A percentile compares a stretch with the other conserved stretches of the same genome.
Evolutionary conservation across 2,329 filamentous ascomycete species (phyloP).

Genomic region (Xylaria digitata): DNA sequence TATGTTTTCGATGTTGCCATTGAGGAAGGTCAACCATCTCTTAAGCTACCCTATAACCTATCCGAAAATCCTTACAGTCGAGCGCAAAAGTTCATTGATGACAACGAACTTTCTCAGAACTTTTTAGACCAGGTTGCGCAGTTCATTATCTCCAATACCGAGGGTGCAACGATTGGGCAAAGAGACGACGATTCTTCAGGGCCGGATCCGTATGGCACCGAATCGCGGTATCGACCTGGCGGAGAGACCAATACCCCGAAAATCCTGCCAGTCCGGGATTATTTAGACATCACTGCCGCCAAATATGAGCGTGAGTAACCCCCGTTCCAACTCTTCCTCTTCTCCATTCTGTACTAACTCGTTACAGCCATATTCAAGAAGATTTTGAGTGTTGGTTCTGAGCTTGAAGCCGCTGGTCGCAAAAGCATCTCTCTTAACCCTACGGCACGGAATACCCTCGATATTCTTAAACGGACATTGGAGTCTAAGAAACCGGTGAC

Average conservation of each 20-base stretch:
- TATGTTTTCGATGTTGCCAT: constrained; percentile 98
- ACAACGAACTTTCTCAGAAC: constrained; percentile 86
- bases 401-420: constrained; percentile 75
- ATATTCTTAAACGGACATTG: constrained; percentile 70
- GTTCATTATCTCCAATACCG: constrained; percentile 90
- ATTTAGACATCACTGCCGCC: constrained; percentile 79
- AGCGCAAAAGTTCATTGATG: constrained; percentile 88
- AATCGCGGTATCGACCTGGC: constrained; percentile 81
- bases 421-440: constrained; percentile 82
- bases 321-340: neutral
- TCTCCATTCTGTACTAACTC: constrained; percentile 16
- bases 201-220: constrained; percentile 81
- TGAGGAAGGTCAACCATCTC: constrained; percentile 89
- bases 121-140: constrained; percentile 94
- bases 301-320: constrained; percentile 68
- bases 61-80: constrained; percentile 93
- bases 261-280: constrained; percentile 81
- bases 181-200: constrained; percentile 60
- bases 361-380: constrained; percentile 76
- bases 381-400: constrained; percentile 77
- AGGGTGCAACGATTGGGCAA: constrained; percentile 84
- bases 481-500: constrained; percentile 65
- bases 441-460: constrained; percentile 72
- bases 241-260: constrained; percentile 63
- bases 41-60: constrained; percentile 94